These are phyloP conservation scores for Pestalotiopsis sp. DNA, from an alignment of 2,329 filamentous ascomycete genomes.

Conservation along the genomic window DNA sequence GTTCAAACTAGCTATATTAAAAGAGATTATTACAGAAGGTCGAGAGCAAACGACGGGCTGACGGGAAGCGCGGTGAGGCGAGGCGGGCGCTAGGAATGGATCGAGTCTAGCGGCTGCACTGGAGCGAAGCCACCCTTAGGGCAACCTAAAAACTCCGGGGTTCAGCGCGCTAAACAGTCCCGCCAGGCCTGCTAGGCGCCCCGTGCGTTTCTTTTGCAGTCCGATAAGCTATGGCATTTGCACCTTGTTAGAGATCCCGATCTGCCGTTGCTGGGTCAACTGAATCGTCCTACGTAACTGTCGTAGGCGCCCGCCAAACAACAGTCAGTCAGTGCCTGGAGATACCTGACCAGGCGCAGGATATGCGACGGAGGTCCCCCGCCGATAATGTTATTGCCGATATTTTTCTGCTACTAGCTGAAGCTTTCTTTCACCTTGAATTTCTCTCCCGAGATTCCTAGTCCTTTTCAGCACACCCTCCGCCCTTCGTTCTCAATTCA, in stretches of 20 bases:
- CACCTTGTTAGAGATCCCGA: not conserved
- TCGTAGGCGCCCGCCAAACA: slow-evolving; percentile 6
- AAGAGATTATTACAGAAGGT: not conserved
- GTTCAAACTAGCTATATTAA: not conserved
- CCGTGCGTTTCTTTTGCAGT: not conserved
- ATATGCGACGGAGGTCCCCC: slow-evolving; percentile 4
- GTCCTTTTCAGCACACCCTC: not conserved
- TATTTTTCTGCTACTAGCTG: not conserved
- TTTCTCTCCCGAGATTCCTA: not conserved
- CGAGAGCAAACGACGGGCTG: not conserved
- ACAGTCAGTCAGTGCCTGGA: not conserved
- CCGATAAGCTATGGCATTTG: not conserved
- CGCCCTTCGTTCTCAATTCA: not conserved
- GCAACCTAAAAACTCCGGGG: not conserved
- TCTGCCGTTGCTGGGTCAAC: slow-evolving; percentile 15
- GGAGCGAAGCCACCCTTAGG: not conserved
- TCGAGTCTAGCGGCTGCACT: not conserved
- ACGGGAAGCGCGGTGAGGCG: not conserved
- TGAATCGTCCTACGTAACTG: not conserved
- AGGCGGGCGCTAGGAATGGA: not conserved
- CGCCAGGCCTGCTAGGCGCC: not conserved
- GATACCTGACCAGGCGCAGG: not conserved
- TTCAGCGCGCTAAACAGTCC: not conserved
- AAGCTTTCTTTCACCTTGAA: not conserved
- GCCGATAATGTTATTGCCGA: not conserved